A percentile compares a stretch with the other conserved stretches of the same genome.
These are phyloP conservation scores for Alternaria atra DNA, from an alignment of 2,329 filamentous ascomycete genomes.

Conservation along the genomic window DNA sequence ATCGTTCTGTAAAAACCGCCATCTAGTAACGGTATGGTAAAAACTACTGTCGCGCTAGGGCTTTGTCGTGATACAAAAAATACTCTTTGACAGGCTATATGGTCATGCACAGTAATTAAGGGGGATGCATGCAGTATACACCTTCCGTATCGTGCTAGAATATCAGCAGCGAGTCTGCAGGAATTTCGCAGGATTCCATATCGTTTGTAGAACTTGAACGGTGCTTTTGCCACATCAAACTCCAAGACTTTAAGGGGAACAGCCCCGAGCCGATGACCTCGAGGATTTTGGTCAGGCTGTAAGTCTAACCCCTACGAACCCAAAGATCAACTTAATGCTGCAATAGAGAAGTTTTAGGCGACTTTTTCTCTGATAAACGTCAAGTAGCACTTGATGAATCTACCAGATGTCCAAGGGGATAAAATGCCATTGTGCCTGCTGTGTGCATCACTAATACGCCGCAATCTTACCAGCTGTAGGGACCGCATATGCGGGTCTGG, in stretches of 20 bases:
- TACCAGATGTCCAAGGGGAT: neutral
- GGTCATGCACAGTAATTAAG: neutral
- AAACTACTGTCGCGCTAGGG: neutral
- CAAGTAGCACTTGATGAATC: neutral
- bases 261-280: neutral
- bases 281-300: neutral
- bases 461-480: neutral
- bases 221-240: neutral
- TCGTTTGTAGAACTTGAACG: neutral
- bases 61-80: neutral
- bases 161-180: neutral
- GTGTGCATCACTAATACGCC: neutral
- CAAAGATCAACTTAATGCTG: neutral
- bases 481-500: neutral
- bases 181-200: neutral
- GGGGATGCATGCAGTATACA: neutral
- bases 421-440: neutral
- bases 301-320: neutral
- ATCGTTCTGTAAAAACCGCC: neutral
- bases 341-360: neutral
- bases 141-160: neutral
- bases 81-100: neutral
- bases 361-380: neutral
- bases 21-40: neutral
- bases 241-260: neutral